phyloP scores from a whole-genome alignment of 1,284 basidiomycete genomes.

The Cryptococcus jaspeensis region DNA sequence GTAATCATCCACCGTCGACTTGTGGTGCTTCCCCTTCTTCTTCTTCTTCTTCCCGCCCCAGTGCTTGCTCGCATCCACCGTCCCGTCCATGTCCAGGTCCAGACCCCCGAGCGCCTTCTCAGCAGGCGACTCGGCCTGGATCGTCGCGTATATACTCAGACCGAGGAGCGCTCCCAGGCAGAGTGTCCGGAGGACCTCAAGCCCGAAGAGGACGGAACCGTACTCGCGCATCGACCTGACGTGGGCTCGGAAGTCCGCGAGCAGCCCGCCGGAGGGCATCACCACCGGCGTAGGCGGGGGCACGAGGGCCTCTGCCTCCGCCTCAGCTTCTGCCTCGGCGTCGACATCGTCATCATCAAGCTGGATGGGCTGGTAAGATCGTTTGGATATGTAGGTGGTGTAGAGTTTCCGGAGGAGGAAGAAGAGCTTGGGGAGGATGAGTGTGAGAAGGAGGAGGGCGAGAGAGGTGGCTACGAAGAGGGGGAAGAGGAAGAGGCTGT shows the following conservation, averaged over 20 bases:
- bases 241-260: slow-evolving; percentile 43
- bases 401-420: slow-evolving; percentile 16
- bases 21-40: slow-evolving; percentile 32
- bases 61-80: slow-evolving; percentile 7
- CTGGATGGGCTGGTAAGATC: slow-evolving; percentile 32
- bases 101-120: neutral
- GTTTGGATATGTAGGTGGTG: neutral
- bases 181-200: slow-evolving; percentile 42
- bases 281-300: slow-evolving; percentile 19
- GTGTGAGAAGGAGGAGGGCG: slow-evolving; percentile 29
- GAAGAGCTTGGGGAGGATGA: slow-evolving; percentile 30
- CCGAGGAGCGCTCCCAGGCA: slow-evolving; percentile 43
- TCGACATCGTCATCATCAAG: slow-evolving; percentile 30
- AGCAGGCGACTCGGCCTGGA: slow-evolving; percentile 41
- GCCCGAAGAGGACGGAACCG: slow-evolving; percentile 40
- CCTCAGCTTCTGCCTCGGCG: slow-evolving; percentile 22
- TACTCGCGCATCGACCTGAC: slow-evolving; percentile 37
- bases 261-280: slow-evolving; percentile 46
- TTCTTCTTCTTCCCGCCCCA: slow-evolving; percentile 39
- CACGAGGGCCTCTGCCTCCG: slow-evolving; percentile 15
- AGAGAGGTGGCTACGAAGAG: slow-evolving; percentile 38
- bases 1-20: slow-evolving; percentile 40
- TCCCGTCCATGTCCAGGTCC: slow-evolving; percentile 5
- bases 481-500: slow-evolving; percentile 47
- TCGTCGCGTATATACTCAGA: slow-evolving; percentile 46